A percentile compares a stretch with the other conserved stretches of the same genome.
phyloP scores from a whole-genome alignment of 1,284 basidiomycete genomes.

The Leucocoprinus gongylophorus region DNA sequence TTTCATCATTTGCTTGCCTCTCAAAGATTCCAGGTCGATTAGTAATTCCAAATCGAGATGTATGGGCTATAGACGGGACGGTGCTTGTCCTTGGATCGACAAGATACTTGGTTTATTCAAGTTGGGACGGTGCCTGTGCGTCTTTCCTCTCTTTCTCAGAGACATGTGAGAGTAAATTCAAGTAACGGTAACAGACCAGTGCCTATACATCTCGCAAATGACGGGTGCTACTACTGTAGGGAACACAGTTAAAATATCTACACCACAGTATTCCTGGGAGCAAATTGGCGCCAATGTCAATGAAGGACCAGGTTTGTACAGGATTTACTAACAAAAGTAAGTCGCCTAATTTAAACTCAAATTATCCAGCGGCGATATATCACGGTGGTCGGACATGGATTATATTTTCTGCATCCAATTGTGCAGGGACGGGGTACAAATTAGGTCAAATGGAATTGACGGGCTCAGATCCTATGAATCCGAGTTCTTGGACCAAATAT shows the following conservation, averaged over 20 bases:
- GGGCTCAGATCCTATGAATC: slow-evolving; percentile 28
- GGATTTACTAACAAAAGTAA: not conserved
- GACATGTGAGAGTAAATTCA: not conserved
- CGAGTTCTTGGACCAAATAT: slow-evolving; percentile 31
- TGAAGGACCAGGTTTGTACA: slow-evolving; percentile 26
- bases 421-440: slow-evolving; percentile 28
- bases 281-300: slow-evolving; percentile 29
- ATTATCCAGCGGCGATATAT: slow-evolving; percentile 22
- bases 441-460: slow-evolving; percentile 30
- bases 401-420: slow-evolving; percentile 29
- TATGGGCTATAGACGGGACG: slow-evolving; percentile 33
- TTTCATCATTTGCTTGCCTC: not conserved
- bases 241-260: slow-evolving; percentile 30
- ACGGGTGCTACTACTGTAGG: slow-evolving; percentile 31
- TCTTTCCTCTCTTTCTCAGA: not conserved
- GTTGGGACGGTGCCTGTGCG: slow-evolving; percentile 27
- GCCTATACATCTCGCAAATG: slow-evolving; percentile 31
- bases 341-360: not conserved
- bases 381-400: slow-evolving; percentile 29
- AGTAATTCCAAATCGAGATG: slow-evolving; percentile 29
- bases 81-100: slow-evolving; percentile 23
- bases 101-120: slow-evolving; percentile 31
- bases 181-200: slow-evolving; percentile 26
- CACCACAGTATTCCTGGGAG: slow-evolving; percentile 32
- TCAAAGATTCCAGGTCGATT: slow-evolving; percentile 20